Base-by-base conservation (phyloP, 352 stramenopile genomes). In the Phytophthora rubi region DNA sequence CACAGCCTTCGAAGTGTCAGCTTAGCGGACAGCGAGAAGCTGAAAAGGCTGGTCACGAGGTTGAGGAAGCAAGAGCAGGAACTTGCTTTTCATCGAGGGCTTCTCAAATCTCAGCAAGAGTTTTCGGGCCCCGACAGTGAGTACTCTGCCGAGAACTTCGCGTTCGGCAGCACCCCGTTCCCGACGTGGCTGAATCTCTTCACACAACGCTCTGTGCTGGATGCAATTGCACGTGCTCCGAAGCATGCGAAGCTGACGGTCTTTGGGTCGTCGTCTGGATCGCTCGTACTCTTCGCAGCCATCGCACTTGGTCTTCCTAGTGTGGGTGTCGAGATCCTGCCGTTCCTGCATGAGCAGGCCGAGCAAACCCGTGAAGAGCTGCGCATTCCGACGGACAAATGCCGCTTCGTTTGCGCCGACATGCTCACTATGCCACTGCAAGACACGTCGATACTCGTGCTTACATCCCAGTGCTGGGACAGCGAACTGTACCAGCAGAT, bases 381-480 rank as follows among this genome's bases (percentile, higher is more conserved):
- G 10, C 48, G 56, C 7, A 49, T 68, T 18, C 59, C 67, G 8
- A 48, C 26, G 32, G 33, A 49, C 10, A 48, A 30, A 16, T 81
- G 80, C 30, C 12, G 23, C n/a, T 84, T 88, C 39, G 0, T 80
- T 3, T 78, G 68, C 45, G 59, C 61, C 3, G 81, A 89, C 30
- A 86, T 91, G 73, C 73, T 91, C 23, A 58, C 53, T 5, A 65
- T 71, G 3, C 48, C 62, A 16, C 37, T 91, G 4, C 39, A 55
- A 0, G n/a, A 63, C 4, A 70, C 73, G 12, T 66, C 58, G 1
- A 42, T 89, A 12, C 45, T 91, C 16, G 54, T 91, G 15, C 73
- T 91, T 16, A 86, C 81, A 9, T 91, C 83, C 16, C 83, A 89
- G 30, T 91, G 83, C 57, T 91, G 83, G 83, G 81, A 89, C 59